A percentile compares a stretch with the other conserved stretches of the same genome.
These are phyloP conservation scores for Taphrina populina DNA, from an alignment of 1,139 yeast species.

Conservation along the genomic window DNA sequence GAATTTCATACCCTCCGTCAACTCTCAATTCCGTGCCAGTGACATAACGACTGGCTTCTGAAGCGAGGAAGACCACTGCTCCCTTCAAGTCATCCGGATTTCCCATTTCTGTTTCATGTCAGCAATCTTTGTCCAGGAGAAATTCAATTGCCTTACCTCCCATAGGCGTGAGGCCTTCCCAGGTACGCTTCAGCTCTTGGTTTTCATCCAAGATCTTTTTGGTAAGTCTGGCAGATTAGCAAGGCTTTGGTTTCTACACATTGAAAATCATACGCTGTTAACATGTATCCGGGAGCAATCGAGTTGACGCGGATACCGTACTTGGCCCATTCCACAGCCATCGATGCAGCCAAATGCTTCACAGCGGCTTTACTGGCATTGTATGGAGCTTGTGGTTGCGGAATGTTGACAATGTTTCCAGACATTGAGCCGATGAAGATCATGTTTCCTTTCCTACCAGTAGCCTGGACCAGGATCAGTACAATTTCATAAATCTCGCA, in stretches of 20 bases:
- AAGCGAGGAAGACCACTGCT: slow-evolving; percentile 67
- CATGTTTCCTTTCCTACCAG: slow-evolving; percentile 47
- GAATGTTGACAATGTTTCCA: slow-evolving; percentile 64
- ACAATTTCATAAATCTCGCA: no score
- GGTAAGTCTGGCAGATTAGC: background rate
- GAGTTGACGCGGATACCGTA: slow-evolving; percentile 57
- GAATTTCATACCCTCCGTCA: slow-evolving; percentile 63
- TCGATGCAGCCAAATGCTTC: slow-evolving; percentile 55
- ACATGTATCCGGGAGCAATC: slow-evolving; percentile 60
- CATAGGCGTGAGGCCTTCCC: slow-evolving; percentile 64
- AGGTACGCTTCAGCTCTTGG: slow-evolving; percentile 39
- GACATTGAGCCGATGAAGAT: slow-evolving; percentile 65
- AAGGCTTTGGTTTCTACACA: no score
- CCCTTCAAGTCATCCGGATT: slow-evolving; percentile 64
- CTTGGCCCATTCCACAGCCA: slow-evolving; percentile 61
- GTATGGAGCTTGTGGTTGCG: slow-evolving; percentile 62
- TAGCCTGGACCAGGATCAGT: no score
- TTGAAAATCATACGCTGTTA: slow-evolving; percentile 51
- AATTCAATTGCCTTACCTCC: slow-evolving; percentile 53
- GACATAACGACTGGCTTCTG: slow-evolving; percentile 62
- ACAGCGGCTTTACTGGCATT: slow-evolving; percentile 66
- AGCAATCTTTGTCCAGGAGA: slow-evolving; percentile 41
- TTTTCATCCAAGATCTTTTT: slow-evolving; percentile 21
- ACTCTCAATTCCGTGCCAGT: slow-evolving; percentile 66
- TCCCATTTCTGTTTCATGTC: slow-evolving; percentile 15